These are phyloP conservation scores for Ogataea salicorniae DNA, from an alignment of 805 yeast species.

Conservation along the genomic window DNA sequence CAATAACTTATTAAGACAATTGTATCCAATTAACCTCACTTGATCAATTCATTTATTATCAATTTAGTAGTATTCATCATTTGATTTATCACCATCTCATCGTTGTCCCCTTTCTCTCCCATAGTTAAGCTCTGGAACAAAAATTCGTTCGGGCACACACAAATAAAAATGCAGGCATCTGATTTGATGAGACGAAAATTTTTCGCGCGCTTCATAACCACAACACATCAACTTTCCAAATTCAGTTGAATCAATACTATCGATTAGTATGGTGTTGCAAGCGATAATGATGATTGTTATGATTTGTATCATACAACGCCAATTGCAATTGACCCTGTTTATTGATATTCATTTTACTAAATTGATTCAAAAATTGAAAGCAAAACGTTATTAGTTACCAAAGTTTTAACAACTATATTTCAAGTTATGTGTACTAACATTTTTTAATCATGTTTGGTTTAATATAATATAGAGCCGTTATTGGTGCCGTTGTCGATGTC, in stretches of 20 bases:
- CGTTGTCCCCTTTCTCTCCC: not conserved
- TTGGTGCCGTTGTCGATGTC: slow-evolving; percentile 99
- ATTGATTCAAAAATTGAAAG: not conserved
- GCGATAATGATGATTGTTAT: not conserved
- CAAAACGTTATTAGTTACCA: too few species aligned
- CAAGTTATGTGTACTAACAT: slow-evolving; percentile 17
- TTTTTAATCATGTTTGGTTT: not conserved
- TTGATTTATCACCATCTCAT: not conserved
- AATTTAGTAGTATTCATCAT: not conserved
- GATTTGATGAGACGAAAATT: slow-evolving; percentile 2
- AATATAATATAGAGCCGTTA: slow-evolving; percentile 65
- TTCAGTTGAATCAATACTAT: not conserved
- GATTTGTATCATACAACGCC: too few species aligned
- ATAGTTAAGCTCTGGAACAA: not conserved
- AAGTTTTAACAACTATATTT: too few species aligned
- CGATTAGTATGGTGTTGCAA: not conserved
- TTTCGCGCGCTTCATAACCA: slow-evolving; percentile 21
- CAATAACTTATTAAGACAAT: too few species aligned
- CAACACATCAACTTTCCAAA: too few species aligned
- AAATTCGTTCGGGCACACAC: not conserved
- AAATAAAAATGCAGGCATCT: slow-evolving; percentile 3
- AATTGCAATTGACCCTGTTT: too few species aligned
- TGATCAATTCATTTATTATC: too few species aligned
- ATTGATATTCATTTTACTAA: not conserved
- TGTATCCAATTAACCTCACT: too few species aligned